These are phyloP conservation scores for Eragrostis nindensis DNA, from an alignment of 176 grass and related monocot species.

Conservation along the genomic window DNA sequence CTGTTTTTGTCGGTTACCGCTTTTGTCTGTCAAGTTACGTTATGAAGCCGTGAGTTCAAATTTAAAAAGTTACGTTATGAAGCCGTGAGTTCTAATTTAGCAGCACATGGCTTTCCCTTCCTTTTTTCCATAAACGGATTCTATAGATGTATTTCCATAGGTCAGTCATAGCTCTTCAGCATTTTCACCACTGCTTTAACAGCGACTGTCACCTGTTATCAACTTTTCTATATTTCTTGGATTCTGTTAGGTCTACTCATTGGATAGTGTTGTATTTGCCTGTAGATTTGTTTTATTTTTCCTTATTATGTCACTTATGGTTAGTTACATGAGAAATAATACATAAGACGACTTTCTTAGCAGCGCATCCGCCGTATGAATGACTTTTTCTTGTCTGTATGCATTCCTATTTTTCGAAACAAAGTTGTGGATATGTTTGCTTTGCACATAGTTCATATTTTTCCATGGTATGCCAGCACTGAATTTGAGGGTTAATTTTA, in stretches of 20 bases:
- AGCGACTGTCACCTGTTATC: neutral
- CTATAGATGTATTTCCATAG: neutral
- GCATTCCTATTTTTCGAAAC: neutral
- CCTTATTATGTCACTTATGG: slow-evolving; percentile 3
- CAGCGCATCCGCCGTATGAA: neutral
- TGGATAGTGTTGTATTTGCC: no score
- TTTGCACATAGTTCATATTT: neutral
- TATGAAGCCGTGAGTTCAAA: no score
- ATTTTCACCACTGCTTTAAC: slow-evolving; percentile 31
- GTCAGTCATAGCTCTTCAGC: neutral
- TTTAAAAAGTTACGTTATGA: no score
- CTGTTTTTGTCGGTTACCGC: no score
- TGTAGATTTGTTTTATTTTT: neutral
- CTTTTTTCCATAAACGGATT: neutral
- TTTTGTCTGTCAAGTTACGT: no score
- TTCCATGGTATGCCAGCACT: slow-evolving; percentile 11
- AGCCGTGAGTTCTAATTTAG: no score
- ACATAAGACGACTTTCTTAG: neutral
- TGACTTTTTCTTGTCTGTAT: slow-evolving; percentile 1
- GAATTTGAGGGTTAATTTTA: slow-evolving; percentile 16
- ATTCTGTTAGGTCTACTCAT: neutral
- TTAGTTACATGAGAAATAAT: neutral
- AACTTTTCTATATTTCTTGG: neutral
- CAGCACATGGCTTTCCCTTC: neutral
- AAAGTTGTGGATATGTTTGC: neutral